Base-by-base conservation (phyloP, 2,329 filamentous ascomycete species). In the Neofusicoccum laricinum region DNA sequence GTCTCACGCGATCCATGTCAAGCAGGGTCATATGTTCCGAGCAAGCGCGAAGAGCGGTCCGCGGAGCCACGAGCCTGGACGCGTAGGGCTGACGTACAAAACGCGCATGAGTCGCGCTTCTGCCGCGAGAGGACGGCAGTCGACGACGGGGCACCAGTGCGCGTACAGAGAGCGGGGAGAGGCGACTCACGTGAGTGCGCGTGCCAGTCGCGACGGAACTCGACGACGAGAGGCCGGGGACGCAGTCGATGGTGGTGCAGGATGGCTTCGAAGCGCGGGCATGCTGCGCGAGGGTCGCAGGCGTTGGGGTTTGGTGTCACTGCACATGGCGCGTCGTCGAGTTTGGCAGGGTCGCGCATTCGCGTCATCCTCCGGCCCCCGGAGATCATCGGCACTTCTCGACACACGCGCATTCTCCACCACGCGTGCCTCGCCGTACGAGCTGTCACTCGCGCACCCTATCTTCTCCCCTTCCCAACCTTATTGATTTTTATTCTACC, bases 171-270 rank as follows among this genome's bases (percentile, higher is more conserved):
- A 45, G n/a, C 7, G 15, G 14, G 36, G 51, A 21, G 34, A 36
- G 36, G 53, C 53, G 25, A 61, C 17, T 61, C 57, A 61, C 57
- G 57, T 61, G 57, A 32, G 36, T 21, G 15, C 57, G 57, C 30
- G 57, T 61, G 5, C 10, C 12, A n/a, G 41, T 46, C 41, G 57
- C 19, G 57, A 21, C 30, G 30, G 15, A 8, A 25, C 8, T 21
- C 43, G 19, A 34, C 15, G 10, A 14, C 3, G 21, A 32, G 15
- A 19, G 6, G 40, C 25, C 2, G 36, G 36, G 5, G 19, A n/a
- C 15, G 7, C 12, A 19, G 36, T 10, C 14, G 17, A 21, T 2
- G 40, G 34, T 25, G 17, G 15, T 55, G 51, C 19, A 25, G 15
- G 19, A 12, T 5, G 36, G 4, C 6, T 41, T 6, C 36, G 1